These are phyloP conservation scores for Monilinia fructicola DNA, from an alignment of 2,329 filamentous ascomycete species.

Conservation along the genomic window DNA sequence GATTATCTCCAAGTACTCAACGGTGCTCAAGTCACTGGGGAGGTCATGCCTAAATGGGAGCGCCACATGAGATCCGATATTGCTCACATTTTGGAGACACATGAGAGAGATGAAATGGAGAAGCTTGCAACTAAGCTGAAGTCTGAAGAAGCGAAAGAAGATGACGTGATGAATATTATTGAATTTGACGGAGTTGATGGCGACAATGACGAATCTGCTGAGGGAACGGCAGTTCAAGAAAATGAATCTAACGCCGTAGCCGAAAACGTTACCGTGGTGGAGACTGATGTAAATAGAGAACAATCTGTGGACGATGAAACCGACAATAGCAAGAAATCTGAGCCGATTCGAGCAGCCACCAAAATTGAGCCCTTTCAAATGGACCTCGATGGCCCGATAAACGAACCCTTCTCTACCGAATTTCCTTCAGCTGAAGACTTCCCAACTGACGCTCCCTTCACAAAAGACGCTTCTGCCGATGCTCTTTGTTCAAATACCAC, in stretches of 20 bases:
- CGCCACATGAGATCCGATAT: conserved; percentile 27
- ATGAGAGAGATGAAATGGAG: conserved; percentile 12
- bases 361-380: not conserved
- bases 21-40: conserved; percentile 32
- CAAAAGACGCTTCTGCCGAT: not conserved
- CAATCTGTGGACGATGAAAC: not conserved
- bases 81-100: conserved; percentile 3
- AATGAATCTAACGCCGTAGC: not conserved
- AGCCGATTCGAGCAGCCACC: not conserved
- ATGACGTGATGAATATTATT: not conserved
- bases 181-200: not conserved
- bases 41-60: conserved; percentile 35
- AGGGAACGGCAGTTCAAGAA: not conserved
- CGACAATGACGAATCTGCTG: too few relatives aligned
- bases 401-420: not conserved
- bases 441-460: not conserved
- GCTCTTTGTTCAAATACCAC: not conserved
- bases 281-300: not conserved
- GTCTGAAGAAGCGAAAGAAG: not conserved
- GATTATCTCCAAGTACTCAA: conserved; percentile 41
- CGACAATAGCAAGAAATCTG: not conserved
- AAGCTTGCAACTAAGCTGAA: not conserved
- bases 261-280: too few relatives aligned
- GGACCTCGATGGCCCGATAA: not conserved
- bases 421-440: not conserved